A percentile compares a stretch with the other conserved stretches of the same genome.
phyloP scores from a whole-genome alignment of 768 basidiomycete genomes.

The Agrocybe pediades region DNA sequence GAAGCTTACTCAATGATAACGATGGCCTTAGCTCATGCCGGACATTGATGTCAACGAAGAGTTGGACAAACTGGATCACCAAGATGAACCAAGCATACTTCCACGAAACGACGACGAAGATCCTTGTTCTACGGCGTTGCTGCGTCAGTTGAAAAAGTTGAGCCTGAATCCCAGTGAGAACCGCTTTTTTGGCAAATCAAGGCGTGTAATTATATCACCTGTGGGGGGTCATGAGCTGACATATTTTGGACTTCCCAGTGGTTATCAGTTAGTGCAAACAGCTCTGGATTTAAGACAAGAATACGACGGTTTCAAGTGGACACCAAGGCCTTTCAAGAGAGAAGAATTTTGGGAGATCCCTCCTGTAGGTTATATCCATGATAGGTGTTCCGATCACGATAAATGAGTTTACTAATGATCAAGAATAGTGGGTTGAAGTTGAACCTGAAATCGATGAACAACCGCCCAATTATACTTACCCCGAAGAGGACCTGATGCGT shows the following conservation, averaged over 20 bases:
- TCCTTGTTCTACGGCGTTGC: slow-evolving; percentile 25
- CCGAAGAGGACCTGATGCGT: slow-evolving; percentile 53
- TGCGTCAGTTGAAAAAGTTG: slow-evolving; percentile 34
- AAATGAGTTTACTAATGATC: no score
- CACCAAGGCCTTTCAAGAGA: slow-evolving; percentile 30
- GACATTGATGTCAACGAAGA: slow-evolving; percentile 65
- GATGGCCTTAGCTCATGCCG: slow-evolving; percentile 42
- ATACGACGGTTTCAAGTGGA: slow-evolving; percentile 37
- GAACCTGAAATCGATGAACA: slow-evolving; percentile 23
- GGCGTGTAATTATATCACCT: slow-evolving; percentile 21
- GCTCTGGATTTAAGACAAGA: slow-evolving; percentile 61
- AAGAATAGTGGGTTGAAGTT: slow-evolving; percentile 32
- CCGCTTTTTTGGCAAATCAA: slow-evolving; percentile 53
- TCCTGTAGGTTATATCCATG: slow-evolving; percentile 32
- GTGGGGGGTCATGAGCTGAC: background rate
- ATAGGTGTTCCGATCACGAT: background rate
- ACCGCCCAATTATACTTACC: slow-evolving; percentile 42
- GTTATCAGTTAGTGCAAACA: slow-evolving; percentile 50
- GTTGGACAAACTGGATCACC: slow-evolving; percentile 43
- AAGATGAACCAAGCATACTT: slow-evolving; percentile 36
- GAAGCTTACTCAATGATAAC: no score
- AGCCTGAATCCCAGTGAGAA: slow-evolving; percentile 37
- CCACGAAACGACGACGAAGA: slow-evolving; percentile 37
- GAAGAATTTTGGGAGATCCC: slow-evolving; percentile 53
- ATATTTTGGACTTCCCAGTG: slow-evolving; percentile 31